These are phyloP conservation scores for Babesia bovis DNA, from an alignment of 169 alveolate genomes.

Conservation along the genomic window DNA sequence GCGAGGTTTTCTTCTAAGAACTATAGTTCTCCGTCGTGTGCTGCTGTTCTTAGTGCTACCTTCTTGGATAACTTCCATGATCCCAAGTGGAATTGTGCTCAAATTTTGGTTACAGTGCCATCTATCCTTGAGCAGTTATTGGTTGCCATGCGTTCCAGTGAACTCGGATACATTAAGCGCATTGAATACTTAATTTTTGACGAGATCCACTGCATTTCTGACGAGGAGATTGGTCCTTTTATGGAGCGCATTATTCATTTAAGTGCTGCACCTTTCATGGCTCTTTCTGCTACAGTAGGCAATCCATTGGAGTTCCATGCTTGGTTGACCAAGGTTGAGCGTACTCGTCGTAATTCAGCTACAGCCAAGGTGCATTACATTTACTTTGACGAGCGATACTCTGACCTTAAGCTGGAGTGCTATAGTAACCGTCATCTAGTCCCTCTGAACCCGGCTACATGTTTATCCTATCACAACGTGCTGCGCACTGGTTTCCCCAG, in stretches of 20 bases:
- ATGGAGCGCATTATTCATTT: constrained; percentile 80
- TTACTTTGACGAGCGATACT: constrained; percentile 79
- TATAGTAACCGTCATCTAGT: constrained; percentile 59
- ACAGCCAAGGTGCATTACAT: constrained; percentile 71
- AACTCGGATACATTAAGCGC: constrained; percentile 67
- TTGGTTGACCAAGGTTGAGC: constrained; percentile 77
- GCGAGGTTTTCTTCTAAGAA: constrained; percentile 87
- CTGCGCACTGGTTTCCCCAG: constrained; percentile 50
- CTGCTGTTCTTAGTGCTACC: constrained; percentile 64
- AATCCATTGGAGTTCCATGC: constrained; percentile 80
- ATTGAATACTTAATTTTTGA: constrained; percentile 87
- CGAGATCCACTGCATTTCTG: constrained; percentile 87
- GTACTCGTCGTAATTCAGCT: constrained; percentile 19
- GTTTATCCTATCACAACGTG: constrained; percentile 46
- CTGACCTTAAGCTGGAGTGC: constrained; percentile 78
- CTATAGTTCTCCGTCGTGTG: constrained; percentile 72
- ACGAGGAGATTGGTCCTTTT: constrained; percentile 72
- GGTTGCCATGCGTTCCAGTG: constrained; percentile 77
- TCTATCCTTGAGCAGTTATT: constrained; percentile 83
- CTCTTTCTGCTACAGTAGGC: constrained; percentile 91
- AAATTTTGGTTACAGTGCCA: constrained; percentile 87
- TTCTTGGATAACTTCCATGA: constrained; percentile 76
- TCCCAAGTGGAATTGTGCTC: constrained; percentile 79
- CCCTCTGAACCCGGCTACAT: constrained; percentile 75
- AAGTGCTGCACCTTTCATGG: constrained; percentile 88